Evolutionary conservation across 352 stramenopile species (phyloP).

Genomic region (Aphanomyces cochlioides): DNA sequence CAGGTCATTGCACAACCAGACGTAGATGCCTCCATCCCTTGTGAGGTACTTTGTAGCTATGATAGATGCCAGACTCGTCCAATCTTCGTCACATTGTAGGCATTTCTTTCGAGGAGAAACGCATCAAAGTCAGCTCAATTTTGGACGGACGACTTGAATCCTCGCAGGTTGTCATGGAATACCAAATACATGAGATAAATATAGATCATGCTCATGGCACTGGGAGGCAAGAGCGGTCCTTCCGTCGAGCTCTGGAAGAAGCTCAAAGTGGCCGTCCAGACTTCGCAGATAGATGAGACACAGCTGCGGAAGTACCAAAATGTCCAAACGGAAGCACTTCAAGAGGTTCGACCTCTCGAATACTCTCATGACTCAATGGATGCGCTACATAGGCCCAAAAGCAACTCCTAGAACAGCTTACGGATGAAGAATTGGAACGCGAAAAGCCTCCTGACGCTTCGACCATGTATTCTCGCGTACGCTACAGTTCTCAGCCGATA

Average conservation of each 20-base stretch:
- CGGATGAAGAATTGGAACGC: not conserved
- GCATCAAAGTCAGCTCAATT: no score
- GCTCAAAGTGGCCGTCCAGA: conserved; percentile 12
- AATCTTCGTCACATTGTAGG: no score
- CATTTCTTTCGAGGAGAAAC: no score
- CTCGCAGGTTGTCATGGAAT: no score
- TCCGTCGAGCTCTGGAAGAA: conserved; percentile 16
- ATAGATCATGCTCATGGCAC: no score
- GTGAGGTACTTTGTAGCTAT: no score
- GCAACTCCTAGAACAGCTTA: not conserved
- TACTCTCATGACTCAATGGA: not conserved
- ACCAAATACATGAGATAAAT: no score
- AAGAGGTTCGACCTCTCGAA: not conserved
- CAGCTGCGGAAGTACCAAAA: conserved; percentile 23
- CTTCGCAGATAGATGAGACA: conserved; percentile 10
- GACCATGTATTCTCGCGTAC: conserved; percentile 8
- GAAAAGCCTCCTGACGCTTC: not conserved
- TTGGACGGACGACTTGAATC: no score
- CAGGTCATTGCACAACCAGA: no score
- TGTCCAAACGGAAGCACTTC: conserved; percentile 3
- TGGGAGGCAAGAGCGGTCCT: no score
- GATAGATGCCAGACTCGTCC: no score
- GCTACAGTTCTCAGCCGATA: not conserved
- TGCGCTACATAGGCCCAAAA: not conserved
- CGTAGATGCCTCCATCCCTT: no score